Evolutionary conservation across 202 grass and related monocot genomes (phyloP).

Genomic region (Carex arenaria): DNA sequence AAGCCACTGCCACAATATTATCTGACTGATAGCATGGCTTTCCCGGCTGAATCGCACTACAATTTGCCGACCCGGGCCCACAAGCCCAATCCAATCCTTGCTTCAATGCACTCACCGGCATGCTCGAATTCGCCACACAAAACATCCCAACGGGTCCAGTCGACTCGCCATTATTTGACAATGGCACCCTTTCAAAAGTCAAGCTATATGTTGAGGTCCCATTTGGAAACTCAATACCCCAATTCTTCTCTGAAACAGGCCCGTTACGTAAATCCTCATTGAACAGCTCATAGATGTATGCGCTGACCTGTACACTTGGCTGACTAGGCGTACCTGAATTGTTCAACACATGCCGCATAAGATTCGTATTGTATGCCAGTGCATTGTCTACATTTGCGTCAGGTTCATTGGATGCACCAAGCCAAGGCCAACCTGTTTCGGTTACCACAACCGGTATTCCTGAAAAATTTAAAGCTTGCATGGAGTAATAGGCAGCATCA

Average conservation of each 20-base stretch:
- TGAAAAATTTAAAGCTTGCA: conserved; percentile 89
- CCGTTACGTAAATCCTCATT: conserved; percentile 72
- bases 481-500: conserved; percentile 85
- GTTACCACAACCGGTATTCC: conserved; percentile 76
- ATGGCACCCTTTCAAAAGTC: conserved; percentile 47
- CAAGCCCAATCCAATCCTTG: conserved; percentile 98
- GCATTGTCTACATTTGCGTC: conserved; percentile 95
- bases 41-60: conserved; percentile 81
- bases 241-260: conserved; percentile 66
- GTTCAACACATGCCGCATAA: conserved; percentile 81
- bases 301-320: conserved; percentile 60
- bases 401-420: conserved; percentile 60
- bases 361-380: conserved; percentile 92
- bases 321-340: conserved; percentile 80
- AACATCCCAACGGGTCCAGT: conserved; percentile 54
- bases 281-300: conserved; percentile 88
- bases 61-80: conserved; percentile 94
- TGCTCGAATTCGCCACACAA: conserved; percentile 86
- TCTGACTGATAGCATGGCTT: conserved; percentile 74
- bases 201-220: conserved; percentile 61
- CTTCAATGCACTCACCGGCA: conserved; percentile 53
- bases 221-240: conserved; percentile 84
- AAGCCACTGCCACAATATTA: conserved; percentile 77
- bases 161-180: conserved; percentile 43
- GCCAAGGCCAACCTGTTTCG: conserved; percentile 92